Conservation (phyloP, 1,284 basidiomycete genomes). For the Cutaneotrichosporon cavernicola region DNA sequence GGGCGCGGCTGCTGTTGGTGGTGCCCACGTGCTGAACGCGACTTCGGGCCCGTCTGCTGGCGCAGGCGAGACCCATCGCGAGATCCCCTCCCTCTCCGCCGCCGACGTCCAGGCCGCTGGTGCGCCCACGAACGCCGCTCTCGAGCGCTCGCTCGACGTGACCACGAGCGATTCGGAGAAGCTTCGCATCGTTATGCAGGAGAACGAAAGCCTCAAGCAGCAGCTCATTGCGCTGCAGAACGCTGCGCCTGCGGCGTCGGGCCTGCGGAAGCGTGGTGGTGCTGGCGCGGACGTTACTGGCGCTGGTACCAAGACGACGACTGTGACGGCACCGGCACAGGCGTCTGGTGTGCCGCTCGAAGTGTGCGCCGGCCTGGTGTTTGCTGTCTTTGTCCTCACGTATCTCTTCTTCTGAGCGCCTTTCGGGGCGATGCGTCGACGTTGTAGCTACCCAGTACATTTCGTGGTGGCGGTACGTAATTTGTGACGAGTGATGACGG, state of each 20-base stretch:
- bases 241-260: conserved; percentile 39
- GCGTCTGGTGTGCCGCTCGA: conserved; percentile 56
- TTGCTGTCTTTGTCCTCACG: conserved; percentile 60
- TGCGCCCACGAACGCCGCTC: conserved; percentile 37
- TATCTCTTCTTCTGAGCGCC: conserved; percentile 56
- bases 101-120: conserved; percentile 33
- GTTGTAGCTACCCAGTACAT: conserved; percentile 10
- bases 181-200: conserved; percentile 43
- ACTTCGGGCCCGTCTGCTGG: conserved; percentile 8
- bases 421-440: conserved; percentile 28
- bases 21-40: conserved; percentile 6
- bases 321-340: conserved; percentile 23
- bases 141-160: conserved; percentile 41
- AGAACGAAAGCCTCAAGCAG: conserved; percentile 49
- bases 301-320: conserved; percentile 35
- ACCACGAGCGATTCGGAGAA: conserved; percentile 50
- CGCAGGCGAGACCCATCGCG: conserved; percentile 3
- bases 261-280: conserved; percentile 46
- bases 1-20: conserved; percentile 15
- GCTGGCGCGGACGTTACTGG: conserved; percentile 30
- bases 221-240: conserved; percentile 36
- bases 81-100: conserved; percentile 36
- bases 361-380: conserved; percentile 57
- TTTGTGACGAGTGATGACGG: conserved; percentile 3
- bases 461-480: conserved; percentile 37